Conservation (phyloP, 768 basidiomycete species). For the Boletus reticulatus region DNA sequence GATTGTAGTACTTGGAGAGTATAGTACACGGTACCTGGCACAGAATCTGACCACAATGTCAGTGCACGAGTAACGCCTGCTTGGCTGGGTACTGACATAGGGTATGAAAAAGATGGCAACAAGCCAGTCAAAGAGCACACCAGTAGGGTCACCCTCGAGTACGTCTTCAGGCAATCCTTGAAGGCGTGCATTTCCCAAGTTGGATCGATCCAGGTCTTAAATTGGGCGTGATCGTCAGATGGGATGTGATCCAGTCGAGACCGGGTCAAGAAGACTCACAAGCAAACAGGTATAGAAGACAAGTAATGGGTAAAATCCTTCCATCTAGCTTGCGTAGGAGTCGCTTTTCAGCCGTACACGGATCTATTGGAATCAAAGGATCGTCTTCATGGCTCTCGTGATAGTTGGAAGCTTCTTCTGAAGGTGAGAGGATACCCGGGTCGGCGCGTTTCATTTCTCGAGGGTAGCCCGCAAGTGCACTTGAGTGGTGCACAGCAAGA, state of each 20-base stretch:
- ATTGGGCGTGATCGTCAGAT: not conserved
- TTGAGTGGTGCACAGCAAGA: not conserved
- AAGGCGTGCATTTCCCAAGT: slow-evolving; percentile 76
- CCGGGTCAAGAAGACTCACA: slow-evolving; percentile 45
- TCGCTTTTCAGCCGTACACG: slow-evolving; percentile 41
- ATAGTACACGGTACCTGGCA: slow-evolving; percentile 69
- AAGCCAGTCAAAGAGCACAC: slow-evolving; percentile 73
- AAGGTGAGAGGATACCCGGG: not conserved
- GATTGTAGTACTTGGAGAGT: slow-evolving; percentile 63
- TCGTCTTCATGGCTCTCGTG: slow-evolving; percentile 14
- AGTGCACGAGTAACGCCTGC: not conserved
- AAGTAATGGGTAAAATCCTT: slow-evolving; percentile 69
- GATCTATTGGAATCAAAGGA: slow-evolving; percentile 17
- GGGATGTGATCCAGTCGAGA: not conserved
- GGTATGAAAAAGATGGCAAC: slow-evolving; percentile 78
- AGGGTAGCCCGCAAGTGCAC: not conserved
- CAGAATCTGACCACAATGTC: slow-evolving; percentile 47
- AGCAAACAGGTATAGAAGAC: slow-evolving; percentile 73
- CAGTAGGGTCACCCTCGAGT: slow-evolving; percentile 66
- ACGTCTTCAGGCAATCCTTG: slow-evolving; percentile 65
- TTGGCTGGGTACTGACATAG: slow-evolving; percentile 47
- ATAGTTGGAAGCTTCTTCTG: slow-evolving; percentile 1
- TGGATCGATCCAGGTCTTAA: slow-evolving; percentile 66
- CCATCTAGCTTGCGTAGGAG: slow-evolving; percentile 65
- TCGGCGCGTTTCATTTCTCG: slow-evolving; percentile 15